Evolutionary conservation across 306 rosid species (phyloP), one percentile per base, ranked within the genome.

Genomic region (Prinsepia uniflora): DNA sequence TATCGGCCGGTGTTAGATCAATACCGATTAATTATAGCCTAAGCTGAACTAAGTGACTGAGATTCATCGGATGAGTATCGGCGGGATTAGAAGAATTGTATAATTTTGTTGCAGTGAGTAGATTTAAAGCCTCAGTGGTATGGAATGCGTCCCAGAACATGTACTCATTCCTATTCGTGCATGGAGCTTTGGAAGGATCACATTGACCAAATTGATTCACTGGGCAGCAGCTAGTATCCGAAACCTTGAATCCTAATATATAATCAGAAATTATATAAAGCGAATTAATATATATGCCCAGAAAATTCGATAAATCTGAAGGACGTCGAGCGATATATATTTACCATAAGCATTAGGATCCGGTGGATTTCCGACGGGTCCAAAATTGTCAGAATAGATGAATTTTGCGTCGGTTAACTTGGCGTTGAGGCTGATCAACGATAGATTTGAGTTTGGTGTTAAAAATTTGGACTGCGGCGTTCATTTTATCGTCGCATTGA

Each of bases 71-170:
- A 57, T 68, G 58, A 39, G 72, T 66, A 58, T 68, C 74, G 6
- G 61, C n/a, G 22, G 44, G 47, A 39, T 43, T 3, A 24, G n/a
- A 6, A 46, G 72, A 30, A 41, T 68, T 46, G 79, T 78, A 86
- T 14, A 72, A 2, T 40, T 18, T 1, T n/a, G 0, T 8, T 45
- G 87, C 85, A 8, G 11, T 18, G n/a, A 77, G 5, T 44, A 12
- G 9, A 76, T 84, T 84, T 4, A 20, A 54, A 12, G 77, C 79
- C 30, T 81, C 87, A 0, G 88, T 74, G 15, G 87, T 74, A 64
- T 83, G 92, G 30, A 49, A 73, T 1, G 60, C 49, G 77, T 89
- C 96, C 86, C 85, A 84, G 69, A 83, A 86, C 12, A 68, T 19
- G 34, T 84, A 76, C 11, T 65, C 83, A 4, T 0, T 74, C 79